Percentiles rank a stretch among this genome's conserved stretches.
Conservation (phyloP, 225 moss, liverwort and hornwort species). For the Neckera pumila region DNA sequence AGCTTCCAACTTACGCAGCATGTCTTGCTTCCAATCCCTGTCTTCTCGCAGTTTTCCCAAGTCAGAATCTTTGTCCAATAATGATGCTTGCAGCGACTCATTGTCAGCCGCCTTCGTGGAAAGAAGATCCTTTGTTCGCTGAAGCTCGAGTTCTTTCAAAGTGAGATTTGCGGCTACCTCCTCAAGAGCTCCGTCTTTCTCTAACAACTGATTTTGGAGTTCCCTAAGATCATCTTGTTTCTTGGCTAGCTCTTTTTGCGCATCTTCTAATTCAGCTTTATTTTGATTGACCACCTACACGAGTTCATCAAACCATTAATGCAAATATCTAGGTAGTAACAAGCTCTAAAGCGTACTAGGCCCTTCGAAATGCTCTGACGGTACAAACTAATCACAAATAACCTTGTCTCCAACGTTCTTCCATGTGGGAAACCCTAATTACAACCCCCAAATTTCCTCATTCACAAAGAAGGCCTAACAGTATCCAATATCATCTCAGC, state of each 20-base stretch:
- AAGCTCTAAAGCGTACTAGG: neutral
- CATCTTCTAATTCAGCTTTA: neutral
- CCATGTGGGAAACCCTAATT: neutral
- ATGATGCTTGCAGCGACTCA: conserved; percentile 1
- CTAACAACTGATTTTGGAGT: neutral
- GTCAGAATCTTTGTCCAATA: neutral
- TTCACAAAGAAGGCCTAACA: neutral
- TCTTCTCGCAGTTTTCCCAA: conserved; percentile 2
- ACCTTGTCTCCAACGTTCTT: neutral
- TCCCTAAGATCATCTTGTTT: neutral
- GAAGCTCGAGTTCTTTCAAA: conserved; percentile 5
- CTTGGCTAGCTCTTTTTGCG: neutral
- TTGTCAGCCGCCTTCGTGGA: neutral
- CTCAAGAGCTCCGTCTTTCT: conserved; percentile 9
- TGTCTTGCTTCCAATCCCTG: conserved; percentile 8
- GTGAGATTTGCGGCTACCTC: neutral
- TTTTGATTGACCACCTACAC: conserved; percentile 1
- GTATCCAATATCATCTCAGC: neutral
- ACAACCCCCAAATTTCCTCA: neutral
- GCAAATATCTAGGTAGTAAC: neutral
- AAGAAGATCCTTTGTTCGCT: neutral
- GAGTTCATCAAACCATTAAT: neutral
- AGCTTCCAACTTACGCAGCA: conserved; percentile 8
- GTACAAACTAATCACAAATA: neutral
- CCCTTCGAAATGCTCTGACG: neutral